These are phyloP conservation scores for Diplodia mutila DNA, from an alignment of 2,329 filamentous ascomycete genomes.

Conservation along the genomic window DNA sequence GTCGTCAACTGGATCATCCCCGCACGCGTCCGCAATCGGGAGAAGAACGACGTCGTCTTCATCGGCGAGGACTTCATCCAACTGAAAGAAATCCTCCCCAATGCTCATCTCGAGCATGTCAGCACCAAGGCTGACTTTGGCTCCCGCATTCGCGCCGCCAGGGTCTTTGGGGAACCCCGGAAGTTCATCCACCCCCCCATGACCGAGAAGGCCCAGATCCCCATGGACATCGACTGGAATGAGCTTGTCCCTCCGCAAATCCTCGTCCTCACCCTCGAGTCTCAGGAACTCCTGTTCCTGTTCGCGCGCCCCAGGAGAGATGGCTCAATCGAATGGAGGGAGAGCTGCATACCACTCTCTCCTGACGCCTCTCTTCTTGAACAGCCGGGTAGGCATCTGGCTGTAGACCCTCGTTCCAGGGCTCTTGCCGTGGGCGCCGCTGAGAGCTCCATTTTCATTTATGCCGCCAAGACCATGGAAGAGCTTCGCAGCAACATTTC, in stretches of 20 bases:
- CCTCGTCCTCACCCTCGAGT: slow-evolving; percentile 75
- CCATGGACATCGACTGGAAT: slow-evolving; percentile 37
- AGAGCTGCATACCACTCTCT: slow-evolving; percentile 63
- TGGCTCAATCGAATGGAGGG: slow-evolving; percentile 63
- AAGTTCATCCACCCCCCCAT: slow-evolving; percentile 25
- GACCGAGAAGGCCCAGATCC: slow-evolving; percentile 27
- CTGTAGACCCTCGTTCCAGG: slow-evolving; percentile 73
- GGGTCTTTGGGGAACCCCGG: slow-evolving; percentile 64
- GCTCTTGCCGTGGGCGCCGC: slow-evolving; percentile 70
- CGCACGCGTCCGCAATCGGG: slow-evolving; percentile 71
- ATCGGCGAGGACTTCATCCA: slow-evolving; percentile 82
- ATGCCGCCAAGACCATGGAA: slow-evolving; percentile 65
- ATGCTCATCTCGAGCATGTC: slow-evolving; percentile 73
- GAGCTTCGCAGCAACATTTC: slow-evolving; percentile 57
- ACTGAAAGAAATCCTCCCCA: slow-evolving; percentile 72
- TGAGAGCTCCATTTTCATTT: slow-evolving; percentile 72
- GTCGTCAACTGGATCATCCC: slow-evolving; percentile 77
- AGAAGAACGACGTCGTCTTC: slow-evolving; percentile 81
- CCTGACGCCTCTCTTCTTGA: slow-evolving; percentile 57
- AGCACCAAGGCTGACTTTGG: slow-evolving; percentile 79
- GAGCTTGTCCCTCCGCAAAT: slow-evolving; percentile 71
- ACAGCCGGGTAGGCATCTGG: slow-evolving; percentile 67
- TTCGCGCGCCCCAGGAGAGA: slow-evolving; percentile 58
- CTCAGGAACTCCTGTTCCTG: slow-evolving; percentile 75
- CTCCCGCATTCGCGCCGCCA: slow-evolving; percentile 76